Percentiles rank a stretch among this genome's conserved stretches.
These are phyloP conservation scores for Termitomyces eurrhizus DNA, from an alignment of 768 basidiomycete species.

Conservation along the genomic window DNA sequence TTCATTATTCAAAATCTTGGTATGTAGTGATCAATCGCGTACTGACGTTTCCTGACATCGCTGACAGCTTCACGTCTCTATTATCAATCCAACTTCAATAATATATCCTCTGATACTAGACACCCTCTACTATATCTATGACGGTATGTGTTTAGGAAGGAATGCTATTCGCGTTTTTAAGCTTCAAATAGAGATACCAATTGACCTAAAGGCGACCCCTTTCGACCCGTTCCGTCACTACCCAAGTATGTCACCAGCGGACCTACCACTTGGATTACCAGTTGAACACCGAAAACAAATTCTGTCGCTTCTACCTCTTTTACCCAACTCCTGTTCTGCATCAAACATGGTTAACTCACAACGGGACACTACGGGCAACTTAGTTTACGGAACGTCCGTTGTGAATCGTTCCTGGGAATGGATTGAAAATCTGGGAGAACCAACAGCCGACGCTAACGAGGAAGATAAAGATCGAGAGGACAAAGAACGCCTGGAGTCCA, in stretches of 20 bases:
- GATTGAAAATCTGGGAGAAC: constrained; percentile 74
- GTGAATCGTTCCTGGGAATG: constrained; percentile 84
- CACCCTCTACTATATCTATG: constrained; percentile 68
- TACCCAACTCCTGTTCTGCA: constrained; percentile 48
- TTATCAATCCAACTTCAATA: constrained; percentile 49
- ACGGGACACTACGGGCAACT: constrained; percentile 48
- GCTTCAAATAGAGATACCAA: constrained; percentile 50
- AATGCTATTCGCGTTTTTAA: neutral
- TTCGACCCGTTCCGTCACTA: constrained; percentile 67
- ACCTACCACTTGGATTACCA: constrained; percentile 55
- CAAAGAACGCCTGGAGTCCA: constrained; percentile 30
- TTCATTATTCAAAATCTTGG: constrained; percentile 49
- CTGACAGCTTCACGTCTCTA: constrained; percentile 50
- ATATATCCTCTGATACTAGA: constrained; percentile 68
- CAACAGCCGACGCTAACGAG: constrained; percentile 40
- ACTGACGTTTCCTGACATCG: constrained; percentile 1
- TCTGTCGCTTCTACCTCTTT: constrained; percentile 51
- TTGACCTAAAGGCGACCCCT: constrained; percentile 47
- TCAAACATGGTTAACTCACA: constrained; percentile 56
- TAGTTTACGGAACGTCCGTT: constrained; percentile 49
- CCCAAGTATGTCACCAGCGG: constrained; percentile 44
- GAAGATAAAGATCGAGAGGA: constrained; percentile 38
- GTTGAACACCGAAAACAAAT: constrained; percentile 55
- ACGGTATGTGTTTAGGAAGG: constrained; percentile 47
- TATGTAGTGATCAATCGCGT: constrained; percentile 27